These are phyloP conservation scores for Tricladium varicosporioides DNA, from an alignment of 2,329 filamentous ascomycete genomes.

Conservation along the genomic window DNA sequence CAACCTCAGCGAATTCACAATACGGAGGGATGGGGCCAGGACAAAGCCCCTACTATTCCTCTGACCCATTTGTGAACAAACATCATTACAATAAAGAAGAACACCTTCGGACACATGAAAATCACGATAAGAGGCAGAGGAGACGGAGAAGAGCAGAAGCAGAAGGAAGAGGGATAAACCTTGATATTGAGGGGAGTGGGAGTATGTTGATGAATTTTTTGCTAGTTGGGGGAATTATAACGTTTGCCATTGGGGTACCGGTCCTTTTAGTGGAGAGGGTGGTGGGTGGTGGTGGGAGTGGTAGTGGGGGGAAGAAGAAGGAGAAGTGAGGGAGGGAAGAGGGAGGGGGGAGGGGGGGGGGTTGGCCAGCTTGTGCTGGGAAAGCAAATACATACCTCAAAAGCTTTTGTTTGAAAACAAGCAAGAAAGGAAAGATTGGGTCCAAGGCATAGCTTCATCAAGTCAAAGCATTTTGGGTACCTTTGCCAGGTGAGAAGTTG, in stretches of 20 bases:
- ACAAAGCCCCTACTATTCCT: slow-evolving; percentile 41
- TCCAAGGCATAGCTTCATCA: no score
- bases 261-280: slow-evolving; percentile 27
- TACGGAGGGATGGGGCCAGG: slow-evolving; percentile 59
- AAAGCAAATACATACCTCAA: no score
- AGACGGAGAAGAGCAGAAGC: slow-evolving; percentile 5
- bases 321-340: not conserved
- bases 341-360: not conserved
- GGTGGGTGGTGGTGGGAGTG: slow-evolving; percentile 6
- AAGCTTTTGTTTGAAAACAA: no score
- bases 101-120: slow-evolving; percentile 70
- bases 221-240: slow-evolving; percentile 34
- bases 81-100: slow-evolving; percentile 73
- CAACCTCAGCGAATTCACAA: no score
- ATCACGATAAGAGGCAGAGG: slow-evolving; percentile 34
- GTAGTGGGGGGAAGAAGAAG: slow-evolving; percentile 8
- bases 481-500: no score
- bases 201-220: slow-evolving; percentile 42
- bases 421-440: no score
- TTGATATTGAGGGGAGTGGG: slow-evolving; percentile 15
- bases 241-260: slow-evolving; percentile 37
- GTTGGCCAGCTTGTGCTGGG: not conserved
- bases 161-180: slow-evolving; percentile 27
- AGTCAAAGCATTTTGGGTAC: no score
- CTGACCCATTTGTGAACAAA: no score